Conservation (phyloP, 176 grass and related monocot species). For the Avena sativa region DNA sequence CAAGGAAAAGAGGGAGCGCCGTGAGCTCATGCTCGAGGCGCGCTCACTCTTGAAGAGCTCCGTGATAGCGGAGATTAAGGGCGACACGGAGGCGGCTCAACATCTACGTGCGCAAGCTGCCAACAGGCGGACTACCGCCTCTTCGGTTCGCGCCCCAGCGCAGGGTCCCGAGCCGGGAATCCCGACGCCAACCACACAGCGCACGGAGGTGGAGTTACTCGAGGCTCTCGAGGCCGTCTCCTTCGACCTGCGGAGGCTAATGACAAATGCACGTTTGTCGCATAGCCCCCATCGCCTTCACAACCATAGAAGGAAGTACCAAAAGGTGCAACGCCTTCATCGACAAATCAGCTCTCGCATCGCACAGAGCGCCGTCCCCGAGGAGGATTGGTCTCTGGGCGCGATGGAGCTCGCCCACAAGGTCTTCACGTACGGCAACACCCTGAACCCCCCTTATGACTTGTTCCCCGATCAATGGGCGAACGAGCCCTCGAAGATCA, state of each 20-base stretch:
- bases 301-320: constrained; percentile 1
- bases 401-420: background rate
- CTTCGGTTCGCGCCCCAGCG: fast-evolving
- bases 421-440: background rate
- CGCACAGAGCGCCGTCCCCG: background rate
- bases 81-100: background rate
- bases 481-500: background rate
- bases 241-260: background rate
- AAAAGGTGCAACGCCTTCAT: background rate
- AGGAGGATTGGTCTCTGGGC: background rate
- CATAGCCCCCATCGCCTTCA: background rate
- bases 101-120: background rate
- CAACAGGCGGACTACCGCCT: background rate
- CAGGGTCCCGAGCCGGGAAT: fast-evolving
- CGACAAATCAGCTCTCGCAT: background rate
- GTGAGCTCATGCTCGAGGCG: background rate
- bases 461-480: background rate
- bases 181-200: background rate
- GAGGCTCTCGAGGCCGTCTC: background rate
- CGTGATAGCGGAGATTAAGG: background rate
- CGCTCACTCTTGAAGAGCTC: background rate
- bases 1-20: background rate
- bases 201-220: background rate
- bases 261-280: background rate
- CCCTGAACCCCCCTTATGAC: background rate